Evolutionary conservation across 2,329 filamentous ascomycete species (phyloP), one percentile per base, ranked within the genome.

Genomic region (Aspergillus tamarii): DNA sequence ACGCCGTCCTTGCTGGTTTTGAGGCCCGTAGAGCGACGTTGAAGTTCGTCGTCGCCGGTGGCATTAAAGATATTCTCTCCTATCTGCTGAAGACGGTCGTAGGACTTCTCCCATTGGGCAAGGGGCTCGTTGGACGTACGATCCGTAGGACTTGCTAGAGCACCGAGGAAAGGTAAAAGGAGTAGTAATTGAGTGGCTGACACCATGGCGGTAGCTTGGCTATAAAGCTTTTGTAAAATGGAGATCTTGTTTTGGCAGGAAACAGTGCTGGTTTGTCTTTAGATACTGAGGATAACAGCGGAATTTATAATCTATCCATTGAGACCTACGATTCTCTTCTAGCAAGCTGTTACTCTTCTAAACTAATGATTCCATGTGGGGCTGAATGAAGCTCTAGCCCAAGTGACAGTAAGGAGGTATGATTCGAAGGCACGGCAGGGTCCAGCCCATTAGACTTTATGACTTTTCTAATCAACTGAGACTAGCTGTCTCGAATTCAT

Each of bases 221-320:
- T 48, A 19, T 6, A 6, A 14, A 28, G 28, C 23, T 11, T 28
- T 23, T 4, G 21, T 46, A 46, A 23, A 48, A 28, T 2, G 23
- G 23, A 48, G 3, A 12, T 28, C 28, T 48, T 16, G 1, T 14
- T 48, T 16, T 28, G 12, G 21, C 28, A 48, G 4, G 23, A 12
- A 48, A 26, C 12, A 26, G 2, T 23, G 12, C 28, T 48, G 23
- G 3, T 28, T 14, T 26, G 4, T 28, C 45, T 28, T 28, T 16
- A 1, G 1, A 28, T 5, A 6, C 14, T 12, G 7, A 19, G 2
- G 23, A 4, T 8, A 0, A 4, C 9, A 7, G 11, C 6, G 4
- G 8, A 48, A 28, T 48, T 23, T 48, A 28, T 16, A 3, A 1
- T 23, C 12, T 48, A 23, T 10, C 11, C 11, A 11, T 21, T 26